A percentile compares a stretch with the other conserved stretches of the same genome.
These are phyloP conservation scores for Amanita rubescens DNA, from an alignment of 768 basidiomycete genomes.

Conservation along the genomic window DNA sequence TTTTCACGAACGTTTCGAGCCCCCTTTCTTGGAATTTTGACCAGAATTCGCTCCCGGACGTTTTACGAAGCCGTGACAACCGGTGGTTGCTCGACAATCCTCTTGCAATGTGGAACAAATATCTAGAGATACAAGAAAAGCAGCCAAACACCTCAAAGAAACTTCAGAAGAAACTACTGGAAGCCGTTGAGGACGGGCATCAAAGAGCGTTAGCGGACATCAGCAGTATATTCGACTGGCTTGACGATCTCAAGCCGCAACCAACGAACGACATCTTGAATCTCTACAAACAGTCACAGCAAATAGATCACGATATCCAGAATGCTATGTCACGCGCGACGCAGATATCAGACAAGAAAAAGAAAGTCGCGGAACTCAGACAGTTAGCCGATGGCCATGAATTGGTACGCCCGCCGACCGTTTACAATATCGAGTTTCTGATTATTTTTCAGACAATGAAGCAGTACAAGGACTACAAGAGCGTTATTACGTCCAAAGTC, in stretches of 20 bases:
- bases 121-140: background rate
- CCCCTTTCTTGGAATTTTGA: constrained; percentile 15
- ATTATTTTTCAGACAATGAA: background rate
- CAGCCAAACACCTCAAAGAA: background rate
- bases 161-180: no score
- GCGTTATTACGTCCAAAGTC: background rate
- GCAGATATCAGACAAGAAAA: constrained; percentile 9
- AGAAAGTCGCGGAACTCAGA: constrained; percentile 6
- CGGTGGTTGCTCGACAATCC: constrained; percentile 12
- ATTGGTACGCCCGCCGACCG: background rate
- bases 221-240: constrained; percentile 10
- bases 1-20: constrained; percentile 15
- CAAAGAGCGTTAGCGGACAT: constrained; percentile 8
- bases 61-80: constrained; percentile 2
- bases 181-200: background rate
- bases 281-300: constrained; percentile 9
- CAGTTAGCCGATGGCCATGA: background rate
- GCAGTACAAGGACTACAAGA: constrained; percentile 6
- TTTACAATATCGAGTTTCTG: background rate
- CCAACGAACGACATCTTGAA: constrained; percentile 10
- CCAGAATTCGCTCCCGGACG: constrained; percentile 11
- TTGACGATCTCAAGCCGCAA: constrained; percentile 10
- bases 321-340: constrained; percentile 10
- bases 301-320: constrained; percentile 11
- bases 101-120: constrained; percentile 7